Conservation (phyloP, 495 filamentous ascomycete genomes). For the Penicillium ucsense region DNA sequence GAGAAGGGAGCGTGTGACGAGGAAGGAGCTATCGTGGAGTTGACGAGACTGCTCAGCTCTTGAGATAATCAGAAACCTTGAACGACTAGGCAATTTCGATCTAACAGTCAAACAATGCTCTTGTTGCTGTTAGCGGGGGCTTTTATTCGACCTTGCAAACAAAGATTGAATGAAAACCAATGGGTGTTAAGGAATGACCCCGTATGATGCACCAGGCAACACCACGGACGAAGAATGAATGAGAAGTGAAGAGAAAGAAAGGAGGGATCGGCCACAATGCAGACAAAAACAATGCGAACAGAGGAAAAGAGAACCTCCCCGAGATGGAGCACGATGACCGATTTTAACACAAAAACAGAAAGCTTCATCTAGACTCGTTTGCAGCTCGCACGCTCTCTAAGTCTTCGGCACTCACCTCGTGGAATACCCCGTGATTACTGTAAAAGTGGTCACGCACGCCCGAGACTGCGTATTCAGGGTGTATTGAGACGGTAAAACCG, state of each 20-base stretch:
- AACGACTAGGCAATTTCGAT: conserved; percentile 8
- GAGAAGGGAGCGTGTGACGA: not conserved
- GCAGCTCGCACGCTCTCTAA: too few species aligned
- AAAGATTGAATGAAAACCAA: conserved; percentile 2
- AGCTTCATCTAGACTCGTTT: too few species aligned
- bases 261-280: not conserved
- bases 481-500: too few species aligned
- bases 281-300: not conserved
- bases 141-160: not conserved
- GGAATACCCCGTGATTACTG: too few species aligned
- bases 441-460: too few species aligned
- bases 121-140: not conserved
- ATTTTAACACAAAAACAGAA: too few species aligned
- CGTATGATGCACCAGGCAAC: not conserved
- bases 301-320: not conserved
- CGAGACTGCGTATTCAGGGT: too few species aligned
- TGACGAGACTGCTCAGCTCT: not conserved
- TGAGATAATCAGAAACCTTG: conserved; percentile 1
- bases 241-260: conserved; percentile 1
- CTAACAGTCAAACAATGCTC: not conserved
- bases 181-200: not conserved
- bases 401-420: too few species aligned
- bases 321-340: not conserved
- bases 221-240: not conserved
- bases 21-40: conserved; percentile 1